Conservation (phyloP, 345 rosid species). For the Adansonia digitata region DNA sequence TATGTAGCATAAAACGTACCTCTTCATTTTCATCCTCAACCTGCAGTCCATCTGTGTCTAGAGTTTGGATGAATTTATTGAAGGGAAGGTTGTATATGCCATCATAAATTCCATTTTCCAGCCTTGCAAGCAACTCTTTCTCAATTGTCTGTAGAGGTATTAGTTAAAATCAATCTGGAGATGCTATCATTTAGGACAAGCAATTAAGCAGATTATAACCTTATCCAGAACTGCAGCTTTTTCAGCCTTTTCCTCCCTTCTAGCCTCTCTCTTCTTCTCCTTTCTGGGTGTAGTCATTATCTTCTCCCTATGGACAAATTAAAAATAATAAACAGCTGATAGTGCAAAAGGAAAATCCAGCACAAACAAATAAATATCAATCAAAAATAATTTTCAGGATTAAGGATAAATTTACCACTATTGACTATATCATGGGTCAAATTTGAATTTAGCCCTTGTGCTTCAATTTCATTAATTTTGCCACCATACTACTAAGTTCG, state of each 20-base stretch:
- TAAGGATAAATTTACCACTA: neutral
- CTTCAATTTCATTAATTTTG: neutral
- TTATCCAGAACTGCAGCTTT: constrained; percentile 72
- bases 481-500: neutral
- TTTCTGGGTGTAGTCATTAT: constrained; percentile 67
- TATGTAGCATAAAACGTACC: constrained; percentile 29
- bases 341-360: neutral
- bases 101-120: constrained; percentile 59
- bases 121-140: constrained; percentile 76
- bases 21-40: constrained; percentile 46
- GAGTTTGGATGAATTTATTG: constrained; percentile 35
- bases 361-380: neutral
- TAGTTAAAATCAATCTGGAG: constrained; percentile 6
- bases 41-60: constrained; percentile 37
- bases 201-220: constrained; percentile 34
- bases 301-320: constrained; percentile 47
- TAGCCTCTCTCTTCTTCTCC: constrained; percentile 54
- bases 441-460: neutral
- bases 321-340: neutral
- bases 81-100: constrained; percentile 69
- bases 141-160: constrained; percentile 60
- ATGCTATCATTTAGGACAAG: constrained; percentile 3
- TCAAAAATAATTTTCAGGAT: neutral
- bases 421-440: neutral
- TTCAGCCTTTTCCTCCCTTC: constrained; percentile 84